Evolutionary conservation across 257 asterid species (phyloP).

Genomic region (Verbena officinalis): DNA sequence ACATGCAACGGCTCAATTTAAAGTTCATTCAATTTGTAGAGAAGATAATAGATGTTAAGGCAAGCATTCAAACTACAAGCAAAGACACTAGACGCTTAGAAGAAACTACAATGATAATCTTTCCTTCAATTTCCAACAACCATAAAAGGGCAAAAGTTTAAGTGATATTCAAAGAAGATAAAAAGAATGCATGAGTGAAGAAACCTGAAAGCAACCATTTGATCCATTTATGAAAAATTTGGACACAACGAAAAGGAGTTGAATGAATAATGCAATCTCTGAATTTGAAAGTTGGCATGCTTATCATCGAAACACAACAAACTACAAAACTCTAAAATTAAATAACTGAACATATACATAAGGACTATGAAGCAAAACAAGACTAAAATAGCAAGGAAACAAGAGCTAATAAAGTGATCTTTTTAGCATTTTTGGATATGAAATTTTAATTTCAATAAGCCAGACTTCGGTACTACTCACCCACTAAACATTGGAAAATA

Average conservation of each 20-base stretch:
- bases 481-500: slow-evolving; percentile 6
- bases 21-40: neutral
- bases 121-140: slow-evolving; percentile 25
- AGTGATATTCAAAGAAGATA: neutral
- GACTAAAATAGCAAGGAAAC: slow-evolving; percentile 10
- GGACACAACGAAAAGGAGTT: neutral
- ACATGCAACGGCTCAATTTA: too few species aligned
- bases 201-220: slow-evolving; percentile 7
- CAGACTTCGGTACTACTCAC: slow-evolving; percentile 6
- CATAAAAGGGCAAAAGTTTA: neutral
- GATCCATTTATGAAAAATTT: neutral
- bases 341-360: slow-evolving; percentile 23
- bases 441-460: neutral
- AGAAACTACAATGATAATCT: slow-evolving; percentile 24
- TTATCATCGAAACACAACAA: neutral
- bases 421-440: neutral
- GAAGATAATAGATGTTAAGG: slow-evolving; percentile 22
- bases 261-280: neutral
- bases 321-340: neutral
- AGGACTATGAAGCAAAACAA: slow-evolving; percentile 15
- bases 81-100: slow-evolving; percentile 20
- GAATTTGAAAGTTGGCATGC: neutral
- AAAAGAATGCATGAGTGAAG: neutral
- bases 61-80: slow-evolving; percentile 29
- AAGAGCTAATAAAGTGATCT: too few species aligned